These are phyloP conservation scores for Pyricularia grisea DNA, from an alignment of 2,329 filamentous ascomycete genomes.

Conservation along the genomic window DNA sequence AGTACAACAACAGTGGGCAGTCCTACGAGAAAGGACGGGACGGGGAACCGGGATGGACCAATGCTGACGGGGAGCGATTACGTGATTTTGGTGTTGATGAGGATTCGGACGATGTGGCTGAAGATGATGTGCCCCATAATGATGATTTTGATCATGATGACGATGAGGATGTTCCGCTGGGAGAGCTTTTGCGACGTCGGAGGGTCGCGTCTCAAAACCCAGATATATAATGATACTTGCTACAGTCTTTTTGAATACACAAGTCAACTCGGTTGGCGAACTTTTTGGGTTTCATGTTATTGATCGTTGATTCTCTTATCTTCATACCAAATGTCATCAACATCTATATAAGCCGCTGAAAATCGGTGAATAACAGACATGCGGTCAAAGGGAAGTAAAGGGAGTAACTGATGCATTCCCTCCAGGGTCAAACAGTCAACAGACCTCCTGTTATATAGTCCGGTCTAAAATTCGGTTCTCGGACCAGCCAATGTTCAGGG, in stretches of 20 bases:
- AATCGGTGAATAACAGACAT: neutral
- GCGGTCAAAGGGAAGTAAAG: neutral
- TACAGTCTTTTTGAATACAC: neutral
- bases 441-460: neutral
- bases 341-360: constrained; percentile 1
- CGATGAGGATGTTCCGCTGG: constrained; percentile 58
- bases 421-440: neutral
- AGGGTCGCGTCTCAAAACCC: constrained; percentile 20
- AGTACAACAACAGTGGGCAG: constrained; percentile 13
- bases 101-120: constrained; percentile 42
- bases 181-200: constrained; percentile 53
- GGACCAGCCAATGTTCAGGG: neutral
- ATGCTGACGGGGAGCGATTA: constrained; percentile 65
- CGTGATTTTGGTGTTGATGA: constrained; percentile 75
- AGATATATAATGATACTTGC: neutral
- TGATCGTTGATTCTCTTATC: neutral
- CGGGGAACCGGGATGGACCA: constrained; percentile 57
- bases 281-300: neutral
- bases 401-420: no score
- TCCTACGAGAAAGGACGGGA: constrained; percentile 22
- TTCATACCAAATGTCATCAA: neutral
- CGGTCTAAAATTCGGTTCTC: neutral
- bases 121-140: constrained; percentile 5
- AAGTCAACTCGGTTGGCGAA: neutral
- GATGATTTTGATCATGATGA: constrained; percentile 30